phyloP scores from a whole-genome alignment of 2,329 filamentous ascomycete genomes.

The Coniochaeta sp. region DNA sequence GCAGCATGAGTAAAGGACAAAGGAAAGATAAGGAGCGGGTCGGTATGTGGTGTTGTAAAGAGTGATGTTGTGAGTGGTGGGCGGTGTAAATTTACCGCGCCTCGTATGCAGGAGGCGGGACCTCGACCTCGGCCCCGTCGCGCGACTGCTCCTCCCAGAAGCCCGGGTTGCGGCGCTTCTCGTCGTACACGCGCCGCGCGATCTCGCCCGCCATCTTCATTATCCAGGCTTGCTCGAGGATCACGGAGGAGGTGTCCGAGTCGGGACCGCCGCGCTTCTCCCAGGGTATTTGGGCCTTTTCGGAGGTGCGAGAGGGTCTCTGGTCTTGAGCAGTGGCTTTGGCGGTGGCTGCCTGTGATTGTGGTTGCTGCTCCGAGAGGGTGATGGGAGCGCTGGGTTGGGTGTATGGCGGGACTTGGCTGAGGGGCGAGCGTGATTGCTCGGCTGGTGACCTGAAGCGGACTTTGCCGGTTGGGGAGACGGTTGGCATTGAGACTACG shows the following conservation, averaged over 20 bases:
- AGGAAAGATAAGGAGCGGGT: not conserved
- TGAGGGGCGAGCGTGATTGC: constrained; percentile 16
- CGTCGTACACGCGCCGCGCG: constrained; percentile 77
- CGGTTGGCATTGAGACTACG: constrained; percentile 22
- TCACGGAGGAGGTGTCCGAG: constrained; percentile 49
- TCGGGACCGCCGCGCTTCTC: constrained; percentile 19
- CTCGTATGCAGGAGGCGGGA: constrained; percentile 57
- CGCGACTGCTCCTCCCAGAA: constrained; percentile 48
- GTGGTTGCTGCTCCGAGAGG: constrained; percentile 10
- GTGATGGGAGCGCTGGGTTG: constrained; percentile 20
- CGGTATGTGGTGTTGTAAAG: not conserved
- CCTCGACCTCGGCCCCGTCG: too few species aligned
- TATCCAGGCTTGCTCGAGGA: constrained; percentile 78
- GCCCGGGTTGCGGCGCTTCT: constrained; percentile 56
- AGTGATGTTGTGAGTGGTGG: not conserved
- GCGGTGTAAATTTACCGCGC: constrained; percentile 38
- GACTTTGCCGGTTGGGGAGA: constrained; percentile 27
- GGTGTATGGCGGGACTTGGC: constrained; percentile 24
- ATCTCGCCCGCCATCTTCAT: constrained; percentile 93
- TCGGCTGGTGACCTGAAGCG: constrained; percentile 30
- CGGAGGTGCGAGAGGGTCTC: constrained; percentile 7
- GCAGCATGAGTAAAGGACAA: not conserved
- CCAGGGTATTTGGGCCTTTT: constrained; percentile 20
- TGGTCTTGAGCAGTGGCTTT: constrained; percentile 12
- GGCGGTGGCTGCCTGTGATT: not conserved